phyloP scores from a whole-genome alignment of 1,284 basidiomycete species.

The Cutaneotrichosporon mucoides region DNA sequence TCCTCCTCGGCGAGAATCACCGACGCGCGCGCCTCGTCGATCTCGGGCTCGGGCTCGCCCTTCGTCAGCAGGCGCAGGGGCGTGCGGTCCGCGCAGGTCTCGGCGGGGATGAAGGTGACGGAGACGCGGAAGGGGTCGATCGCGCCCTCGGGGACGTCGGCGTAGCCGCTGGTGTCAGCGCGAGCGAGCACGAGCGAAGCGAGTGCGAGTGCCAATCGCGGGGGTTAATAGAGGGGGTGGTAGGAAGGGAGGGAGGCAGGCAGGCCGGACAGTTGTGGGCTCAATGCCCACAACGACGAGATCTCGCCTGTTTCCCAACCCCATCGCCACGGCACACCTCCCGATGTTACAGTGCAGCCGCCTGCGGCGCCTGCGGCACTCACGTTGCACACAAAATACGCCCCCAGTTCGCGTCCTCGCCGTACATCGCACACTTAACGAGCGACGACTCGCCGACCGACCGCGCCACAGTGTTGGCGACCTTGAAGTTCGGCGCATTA shows the following conservation, averaged over 20 bases:
- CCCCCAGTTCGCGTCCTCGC: constrained; percentile 86
- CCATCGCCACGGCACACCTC: too few relatives aligned
- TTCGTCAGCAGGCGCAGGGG: constrained; percentile 69
- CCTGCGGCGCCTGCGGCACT: constrained; percentile 13
- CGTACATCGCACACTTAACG: constrained; percentile 94
- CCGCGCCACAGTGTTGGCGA: constrained; percentile 87
- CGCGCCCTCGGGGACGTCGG: constrained; percentile 56
- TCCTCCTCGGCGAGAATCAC: constrained; percentile 81
- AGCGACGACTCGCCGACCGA: constrained; percentile 90
- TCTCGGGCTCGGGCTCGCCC: constrained; percentile 77
- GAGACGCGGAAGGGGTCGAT: constrained; percentile 76
- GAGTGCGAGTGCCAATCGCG: too few relatives aligned
- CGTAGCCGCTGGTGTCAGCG: constrained; percentile 60
- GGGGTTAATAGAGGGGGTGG: too few relatives aligned
- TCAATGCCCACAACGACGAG: too few relatives aligned
- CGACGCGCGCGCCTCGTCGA: constrained; percentile 81
- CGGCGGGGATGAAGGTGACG: constrained; percentile 73
- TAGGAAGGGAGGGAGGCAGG: too few relatives aligned
- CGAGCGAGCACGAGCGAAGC: background rate
- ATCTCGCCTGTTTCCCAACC: too few relatives aligned
- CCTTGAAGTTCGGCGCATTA: constrained; percentile 75
- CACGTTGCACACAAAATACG: constrained; percentile 82
- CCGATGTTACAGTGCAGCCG: too few relatives aligned
- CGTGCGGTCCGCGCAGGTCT: constrained; percentile 26
- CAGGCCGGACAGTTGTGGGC: too few relatives aligned